Percentiles rank a stretch among this genome's conserved stretches.
These are phyloP conservation scores for Fusarium sp. DNA, from an alignment of 2,329 filamentous ascomycete genomes.

Conservation along the genomic window DNA sequence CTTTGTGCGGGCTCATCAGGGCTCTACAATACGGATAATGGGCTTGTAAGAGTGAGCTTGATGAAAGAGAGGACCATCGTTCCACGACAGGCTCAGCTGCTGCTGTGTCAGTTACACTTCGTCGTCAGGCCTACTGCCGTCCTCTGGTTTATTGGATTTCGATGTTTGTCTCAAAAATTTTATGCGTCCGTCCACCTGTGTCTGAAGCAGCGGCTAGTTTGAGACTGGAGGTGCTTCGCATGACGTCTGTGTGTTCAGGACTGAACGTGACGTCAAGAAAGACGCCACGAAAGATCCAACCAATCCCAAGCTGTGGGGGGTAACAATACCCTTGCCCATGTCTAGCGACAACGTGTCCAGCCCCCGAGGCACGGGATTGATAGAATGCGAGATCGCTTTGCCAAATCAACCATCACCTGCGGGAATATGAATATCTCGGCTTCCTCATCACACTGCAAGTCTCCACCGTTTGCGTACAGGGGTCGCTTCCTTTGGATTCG, in stretches of 20 bases:
- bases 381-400: background rate
- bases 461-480: conserved; percentile 13
- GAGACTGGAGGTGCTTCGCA: conserved; percentile 31
- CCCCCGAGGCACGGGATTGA: conserved; percentile 13
- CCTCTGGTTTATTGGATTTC: conserved; percentile 6
- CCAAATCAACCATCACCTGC: background rate
- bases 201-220: conserved; percentile 41
- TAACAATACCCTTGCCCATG: conserved; percentile 22
- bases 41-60: background rate
- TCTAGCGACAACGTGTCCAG: conserved; percentile 44
- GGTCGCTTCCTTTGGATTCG: conserved; percentile 1
- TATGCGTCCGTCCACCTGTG: conserved; percentile 25
- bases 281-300: conserved; percentile 45
- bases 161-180: conserved; percentile 28
- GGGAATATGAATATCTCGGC: background rate
- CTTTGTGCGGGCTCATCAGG: background rate
- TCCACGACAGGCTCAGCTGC: conserved; percentile 23
- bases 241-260: conserved; percentile 41
- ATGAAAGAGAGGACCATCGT: background rate
- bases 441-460: conserved; percentile 3
- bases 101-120: conserved; percentile 18
- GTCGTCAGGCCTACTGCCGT: background rate
- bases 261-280: conserved; percentile 45
- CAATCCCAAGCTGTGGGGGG: conserved; percentile 46
- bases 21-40: conserved; percentile 2